Percentiles rank a stretch among this genome's conserved stretches.
Evolutionary conservation across 176 grass and related monocot species (phyloP).

Genomic region (Themeda triandra): DNA sequence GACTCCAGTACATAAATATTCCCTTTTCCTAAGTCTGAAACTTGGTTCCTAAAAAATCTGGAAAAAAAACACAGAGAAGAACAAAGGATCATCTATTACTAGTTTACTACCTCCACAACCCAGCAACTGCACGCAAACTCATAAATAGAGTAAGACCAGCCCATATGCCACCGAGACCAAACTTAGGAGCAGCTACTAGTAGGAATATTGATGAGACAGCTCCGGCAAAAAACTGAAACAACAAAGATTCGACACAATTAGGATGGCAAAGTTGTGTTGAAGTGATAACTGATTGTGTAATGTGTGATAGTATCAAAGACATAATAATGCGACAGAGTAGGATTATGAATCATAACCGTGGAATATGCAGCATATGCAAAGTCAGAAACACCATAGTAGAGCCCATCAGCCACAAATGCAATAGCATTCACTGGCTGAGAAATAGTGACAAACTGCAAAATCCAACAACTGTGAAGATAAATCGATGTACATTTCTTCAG

Average conservation of each 20-base stretch:
- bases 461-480: slow-evolving; percentile 3
- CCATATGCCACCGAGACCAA: slow-evolving; percentile 84
- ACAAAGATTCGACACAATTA: neutral
- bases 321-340: neutral
- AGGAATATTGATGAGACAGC: slow-evolving; percentile 61
- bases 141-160: slow-evolving; percentile 78
- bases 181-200: slow-evolving; percentile 47
- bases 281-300: neutral
- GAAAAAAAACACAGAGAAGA: neutral
- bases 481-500: neutral
- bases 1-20: too few species aligned
- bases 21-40: too few species aligned
- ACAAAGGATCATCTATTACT: slow-evolving; percentile 4
- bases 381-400: slow-evolving; percentile 61
- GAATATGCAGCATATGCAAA: slow-evolving; percentile 91
- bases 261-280: neutral
- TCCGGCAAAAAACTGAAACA: slow-evolving; percentile 55
- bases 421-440: slow-evolving; percentile 86
- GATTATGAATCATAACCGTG: slow-evolving; percentile 35
- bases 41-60: neutral
- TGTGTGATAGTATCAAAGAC: neutral
- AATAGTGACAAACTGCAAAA: slow-evolving; percentile 51
- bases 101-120: slow-evolving; percentile 82
- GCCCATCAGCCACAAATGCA: slow-evolving; percentile 33
- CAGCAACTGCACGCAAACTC: slow-evolving; percentile 66